These are phyloP conservation scores for Tothia fuscella DNA, from an alignment of 2,329 filamentous ascomycete genomes.

Conservation along the genomic window DNA sequence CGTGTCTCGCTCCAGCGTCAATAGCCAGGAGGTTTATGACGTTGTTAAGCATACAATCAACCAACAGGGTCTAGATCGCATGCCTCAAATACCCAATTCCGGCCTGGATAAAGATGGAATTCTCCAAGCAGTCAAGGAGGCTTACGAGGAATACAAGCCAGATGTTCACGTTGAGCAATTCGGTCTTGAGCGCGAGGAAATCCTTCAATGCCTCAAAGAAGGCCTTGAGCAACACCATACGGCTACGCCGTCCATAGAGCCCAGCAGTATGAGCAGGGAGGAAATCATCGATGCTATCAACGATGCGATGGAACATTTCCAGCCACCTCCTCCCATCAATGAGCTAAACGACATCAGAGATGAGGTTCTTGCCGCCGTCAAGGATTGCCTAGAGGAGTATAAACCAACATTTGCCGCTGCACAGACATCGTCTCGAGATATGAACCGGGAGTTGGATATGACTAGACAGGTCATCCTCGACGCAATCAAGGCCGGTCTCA, in stretches of 20 bases:
- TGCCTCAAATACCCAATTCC: conserved; percentile 24
- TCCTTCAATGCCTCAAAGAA: conserved; percentile 74
- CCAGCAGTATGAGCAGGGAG: conserved; percentile 55
- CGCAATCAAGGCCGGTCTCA: conserved; percentile 48
- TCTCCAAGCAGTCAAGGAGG: conserved; percentile 73
- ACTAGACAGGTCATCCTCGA: conserved; percentile 44
- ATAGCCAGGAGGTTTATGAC: conserved; percentile 77
- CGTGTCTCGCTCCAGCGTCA: conserved; percentile 51
- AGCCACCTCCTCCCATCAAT: conserved; percentile 58
- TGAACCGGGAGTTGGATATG: conserved; percentile 23
- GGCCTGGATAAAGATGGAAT: conserved; percentile 62
- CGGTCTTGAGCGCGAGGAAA: conserved; percentile 80
- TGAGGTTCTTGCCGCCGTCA: conserved; percentile 71
- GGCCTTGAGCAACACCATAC: conserved; percentile 66
- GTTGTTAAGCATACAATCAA: conserved; percentile 64
- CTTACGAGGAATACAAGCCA: conserved; percentile 89
- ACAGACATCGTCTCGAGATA: neutral
- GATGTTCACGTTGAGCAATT: conserved; percentile 86
- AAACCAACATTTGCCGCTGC: conserved; percentile 37
- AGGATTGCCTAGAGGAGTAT: conserved; percentile 76
- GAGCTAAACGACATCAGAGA: conserved; percentile 62
- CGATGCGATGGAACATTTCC: conserved; percentile 73
- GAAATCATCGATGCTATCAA: conserved; percentile 77
- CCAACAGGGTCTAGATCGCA: conserved; percentile 36
- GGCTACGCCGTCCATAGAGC: conserved; percentile 29